phyloP scores from a whole-genome alignment of 495 filamentous ascomycete species.

The Aspergillus diversus region DNA sequence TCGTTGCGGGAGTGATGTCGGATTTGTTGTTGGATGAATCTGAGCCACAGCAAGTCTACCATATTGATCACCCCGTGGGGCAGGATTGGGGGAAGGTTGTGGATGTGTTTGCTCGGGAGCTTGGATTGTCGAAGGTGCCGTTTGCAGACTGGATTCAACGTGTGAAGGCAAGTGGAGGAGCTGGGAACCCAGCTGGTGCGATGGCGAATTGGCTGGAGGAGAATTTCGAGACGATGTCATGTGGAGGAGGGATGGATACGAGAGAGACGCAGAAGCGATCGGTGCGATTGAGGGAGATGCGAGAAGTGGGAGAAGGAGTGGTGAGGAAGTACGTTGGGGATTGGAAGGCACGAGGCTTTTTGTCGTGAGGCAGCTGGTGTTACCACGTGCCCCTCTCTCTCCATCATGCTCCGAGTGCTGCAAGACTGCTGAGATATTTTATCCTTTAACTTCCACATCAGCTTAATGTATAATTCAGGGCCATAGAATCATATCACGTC shows the following conservation, averaged over 20 bases:
- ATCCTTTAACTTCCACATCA: too few species aligned
- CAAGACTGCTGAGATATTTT: too few species aligned
- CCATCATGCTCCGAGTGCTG: too few species aligned
- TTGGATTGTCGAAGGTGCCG: slow-evolving; percentile 44
- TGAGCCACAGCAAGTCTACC: slow-evolving; percentile 48
- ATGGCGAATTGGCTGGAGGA: slow-evolving; percentile 55
- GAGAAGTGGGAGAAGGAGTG: neutral
- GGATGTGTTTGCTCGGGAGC: slow-evolving; percentile 41
- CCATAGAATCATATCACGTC: too few species aligned
- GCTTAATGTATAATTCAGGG: too few species aligned
- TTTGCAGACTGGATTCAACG: slow-evolving; percentile 52
- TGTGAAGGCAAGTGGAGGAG: slow-evolving; percentile 33
- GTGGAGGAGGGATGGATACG: slow-evolving; percentile 41
- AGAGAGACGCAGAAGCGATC: slow-evolving; percentile 4
- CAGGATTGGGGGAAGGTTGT: slow-evolving; percentile 53
- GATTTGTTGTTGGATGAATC: slow-evolving; percentile 39
- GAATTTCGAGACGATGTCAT: slow-evolving; percentile 57
- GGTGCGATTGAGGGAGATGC: slow-evolving; percentile 11
- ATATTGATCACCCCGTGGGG: slow-evolving; percentile 58
- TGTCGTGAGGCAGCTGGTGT: neutral
- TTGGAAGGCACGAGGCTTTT: slow-evolving; percentile 11
- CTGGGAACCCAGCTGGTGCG: slow-evolving; percentile 52
- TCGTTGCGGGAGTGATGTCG: slow-evolving; percentile 40
- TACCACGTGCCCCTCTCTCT: too few species aligned
- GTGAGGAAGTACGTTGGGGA: slow-evolving; percentile 11